Evolutionary conservation across 441 rosid species (phyloP).

Genomic region (Erysimum cheiri): DNA sequence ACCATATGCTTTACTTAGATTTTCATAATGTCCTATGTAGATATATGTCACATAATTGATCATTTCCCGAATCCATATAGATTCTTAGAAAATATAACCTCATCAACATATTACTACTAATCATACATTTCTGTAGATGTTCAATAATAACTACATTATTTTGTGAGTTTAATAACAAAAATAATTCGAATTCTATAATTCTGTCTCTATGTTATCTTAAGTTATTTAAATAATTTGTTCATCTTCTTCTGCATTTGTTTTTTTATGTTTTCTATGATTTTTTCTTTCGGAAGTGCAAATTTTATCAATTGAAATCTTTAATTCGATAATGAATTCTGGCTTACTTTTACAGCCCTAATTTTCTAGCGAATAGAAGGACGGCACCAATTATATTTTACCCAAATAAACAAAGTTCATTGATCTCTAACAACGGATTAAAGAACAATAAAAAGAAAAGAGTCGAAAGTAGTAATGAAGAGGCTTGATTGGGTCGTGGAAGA

Average conservation of each 20-base stretch:
- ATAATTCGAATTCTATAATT: not conserved
- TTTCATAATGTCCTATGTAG: not conserved
- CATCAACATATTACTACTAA: not conserved
- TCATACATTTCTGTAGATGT: not conserved
- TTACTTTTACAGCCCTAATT: not conserved
- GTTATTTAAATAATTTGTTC: not conserved
- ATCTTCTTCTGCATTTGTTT: not conserved
- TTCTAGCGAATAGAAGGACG: conserved; percentile 11
- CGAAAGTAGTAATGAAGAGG: conserved; percentile 5
- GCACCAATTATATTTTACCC: conserved; percentile 20
- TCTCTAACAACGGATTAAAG: conserved; percentile 17
- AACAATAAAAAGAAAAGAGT: conserved; percentile 9
- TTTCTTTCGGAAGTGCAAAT: not conserved
- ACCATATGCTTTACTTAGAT: not conserved
- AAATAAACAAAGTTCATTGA: conserved; percentile 7
- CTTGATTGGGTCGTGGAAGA: conserved; percentile 35
- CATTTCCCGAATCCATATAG: not conserved
- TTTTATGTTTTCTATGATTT: not conserved
- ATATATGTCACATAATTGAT: not conserved
- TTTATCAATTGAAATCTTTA: not conserved
- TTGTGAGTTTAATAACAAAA: not conserved
- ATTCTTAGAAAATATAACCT: not conserved
- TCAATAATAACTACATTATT: not conserved
- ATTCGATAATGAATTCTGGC: not conserved
- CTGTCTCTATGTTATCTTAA: not conserved